Evolutionary conservation across 768 basidiomycete genomes (phyloP), one percentile per base, ranked within the genome.

Genomic region (Austroboletus festivus): DNA sequence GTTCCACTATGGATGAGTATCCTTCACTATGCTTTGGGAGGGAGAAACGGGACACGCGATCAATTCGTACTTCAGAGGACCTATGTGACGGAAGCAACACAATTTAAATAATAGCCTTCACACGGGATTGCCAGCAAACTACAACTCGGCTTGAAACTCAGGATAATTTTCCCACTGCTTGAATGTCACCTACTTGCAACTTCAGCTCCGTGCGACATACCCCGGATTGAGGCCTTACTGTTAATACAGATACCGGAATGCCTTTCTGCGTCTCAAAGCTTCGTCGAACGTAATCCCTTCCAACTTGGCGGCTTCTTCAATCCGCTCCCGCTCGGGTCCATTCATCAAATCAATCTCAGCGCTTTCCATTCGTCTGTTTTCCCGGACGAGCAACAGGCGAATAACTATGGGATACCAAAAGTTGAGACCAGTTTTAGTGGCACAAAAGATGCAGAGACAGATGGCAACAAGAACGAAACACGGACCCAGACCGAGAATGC

Each of bases 281-380:
- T 82, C 76, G 19, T 81, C 79, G 47, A 83, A 75, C 3, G 78
- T 74, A 12, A 85, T 73, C 5, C 79, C 79, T 53, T 85, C 82
- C 44, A 85, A 58, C 52, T 69, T 68, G 2, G 82, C 82, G 1
- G 80, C 81, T 47, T 81, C 78, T 53, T 77, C 76, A 30, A 83
- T 74, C 38, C 82, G 73, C 28, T 71, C 65, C 26, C 73, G 69
- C 47, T 76, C 66, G 3, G 76, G 71, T 33, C 69, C 75, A 45
- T 73, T 60, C 64, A 80, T 62, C 12, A 70, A 67, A 7, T 66
- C 62, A 38, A 71, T 63, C 54, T 82, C 80, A 46, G 77, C 77
- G 18, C 52, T 68, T 28, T 78, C 81, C 34, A 83, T 69, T 18
- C 65, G 64, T 56, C 65, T 71, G 57, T 85, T 85, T 60, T 74